Evolutionary conservation across 306 rosid species (phyloP).

Genomic region (Cajanus cajan): DNA sequence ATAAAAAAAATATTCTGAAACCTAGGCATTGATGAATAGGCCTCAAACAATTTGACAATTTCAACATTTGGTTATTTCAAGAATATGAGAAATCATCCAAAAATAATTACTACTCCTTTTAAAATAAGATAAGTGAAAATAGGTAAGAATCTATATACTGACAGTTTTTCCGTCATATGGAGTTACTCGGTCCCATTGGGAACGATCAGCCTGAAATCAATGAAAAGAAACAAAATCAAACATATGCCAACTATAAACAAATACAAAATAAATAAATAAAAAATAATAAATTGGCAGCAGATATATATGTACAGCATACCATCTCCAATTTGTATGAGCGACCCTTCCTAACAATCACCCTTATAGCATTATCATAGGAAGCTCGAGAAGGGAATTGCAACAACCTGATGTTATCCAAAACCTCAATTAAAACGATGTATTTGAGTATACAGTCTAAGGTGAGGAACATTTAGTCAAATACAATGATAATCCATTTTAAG

Average conservation of each 20-base stretch:
- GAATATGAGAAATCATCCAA: not conserved
- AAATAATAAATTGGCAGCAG: not conserved
- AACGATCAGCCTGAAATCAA: conserved; percentile 49
- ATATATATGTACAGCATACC: conserved; percentile 51
- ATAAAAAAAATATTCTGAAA: not conserved
- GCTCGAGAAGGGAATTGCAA: conserved; percentile 54
- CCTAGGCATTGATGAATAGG: not conserved
- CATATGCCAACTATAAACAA: not conserved
- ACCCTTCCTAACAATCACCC: conserved; percentile 36
- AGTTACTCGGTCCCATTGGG: conserved; percentile 56
- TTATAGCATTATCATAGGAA: conserved; percentile 43
- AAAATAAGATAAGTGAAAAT: not conserved
- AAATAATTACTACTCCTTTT: not conserved
- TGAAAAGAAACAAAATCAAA: conserved; percentile 30
- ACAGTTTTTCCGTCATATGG: conserved; percentile 79
- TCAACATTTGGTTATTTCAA: not conserved
- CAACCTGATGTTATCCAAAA: conserved; percentile 57
- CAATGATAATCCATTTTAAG: not conserved
- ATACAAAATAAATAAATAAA: not conserved
- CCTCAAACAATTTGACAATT: not conserved
- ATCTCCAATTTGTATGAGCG: conserved; percentile 58
- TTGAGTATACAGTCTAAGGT: not conserved
- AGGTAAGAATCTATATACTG: conserved; percentile 36
- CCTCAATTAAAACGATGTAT: not conserved
- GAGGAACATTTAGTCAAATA: not conserved